phyloP scores from a whole-genome alignment of 805 yeast species.

The Yarrowia osloensis region DNA sequence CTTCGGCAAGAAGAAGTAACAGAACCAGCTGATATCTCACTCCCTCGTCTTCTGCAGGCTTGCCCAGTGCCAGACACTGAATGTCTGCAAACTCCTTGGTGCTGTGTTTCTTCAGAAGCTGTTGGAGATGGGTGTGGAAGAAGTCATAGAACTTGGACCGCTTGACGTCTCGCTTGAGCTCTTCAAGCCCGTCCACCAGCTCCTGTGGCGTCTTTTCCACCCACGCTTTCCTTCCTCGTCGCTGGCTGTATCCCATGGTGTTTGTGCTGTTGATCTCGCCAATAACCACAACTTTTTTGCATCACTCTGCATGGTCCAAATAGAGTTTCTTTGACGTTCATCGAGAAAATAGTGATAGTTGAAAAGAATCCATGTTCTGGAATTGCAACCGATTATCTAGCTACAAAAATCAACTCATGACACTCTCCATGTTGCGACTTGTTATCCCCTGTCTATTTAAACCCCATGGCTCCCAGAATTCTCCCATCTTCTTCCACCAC shows the following conservation, averaged over 20 bases:
- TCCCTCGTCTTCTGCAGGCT: constrained; percentile 57
- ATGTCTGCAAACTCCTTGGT: constrained; percentile 39
- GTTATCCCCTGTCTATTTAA: too few species aligned
- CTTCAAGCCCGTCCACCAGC: constrained; percentile 29
- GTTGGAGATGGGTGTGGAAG: neutral
- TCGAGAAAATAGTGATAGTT: neutral
- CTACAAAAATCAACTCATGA: neutral
- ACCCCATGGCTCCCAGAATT: neutral
- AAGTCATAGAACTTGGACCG: constrained; percentile 32
- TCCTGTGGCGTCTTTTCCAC: constrained; percentile 35
- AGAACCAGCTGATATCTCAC: constrained; percentile 70
- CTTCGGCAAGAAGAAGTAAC: constrained; percentile 47
- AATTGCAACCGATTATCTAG: neutral
- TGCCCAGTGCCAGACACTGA: constrained; percentile 73
- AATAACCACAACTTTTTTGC: neutral
- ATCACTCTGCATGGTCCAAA: neutral
- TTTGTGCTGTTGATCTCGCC: constrained; percentile 4
- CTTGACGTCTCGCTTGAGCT: constrained; percentile 22
- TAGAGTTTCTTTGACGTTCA: neutral
- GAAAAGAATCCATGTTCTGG: neutral
- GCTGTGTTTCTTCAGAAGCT: constrained; percentile 9
- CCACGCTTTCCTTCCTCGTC: constrained; percentile 30
- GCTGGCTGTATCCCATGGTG: constrained; percentile 15
- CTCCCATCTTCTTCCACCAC: neutral
- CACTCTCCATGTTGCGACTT: neutral